phyloP scores from a whole-genome alignment of 495 filamentous ascomycete species.

The Glonium stellatum region DNA sequence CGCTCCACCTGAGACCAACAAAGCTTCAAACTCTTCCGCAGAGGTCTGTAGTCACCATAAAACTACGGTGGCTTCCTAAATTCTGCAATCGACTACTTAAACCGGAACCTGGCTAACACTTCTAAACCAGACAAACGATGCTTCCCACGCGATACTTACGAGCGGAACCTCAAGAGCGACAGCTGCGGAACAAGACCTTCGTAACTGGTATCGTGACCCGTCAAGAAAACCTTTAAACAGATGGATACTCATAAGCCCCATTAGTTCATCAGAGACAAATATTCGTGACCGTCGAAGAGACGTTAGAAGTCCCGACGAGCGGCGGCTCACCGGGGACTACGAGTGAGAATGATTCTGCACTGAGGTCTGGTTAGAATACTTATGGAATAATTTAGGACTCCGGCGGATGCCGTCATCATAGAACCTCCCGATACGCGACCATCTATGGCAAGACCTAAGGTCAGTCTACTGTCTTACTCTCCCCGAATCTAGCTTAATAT shows the following conservation, averaged over 20 bases:
- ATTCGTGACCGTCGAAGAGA: not conserved
- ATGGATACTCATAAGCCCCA: not conserved
- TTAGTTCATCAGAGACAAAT: not conserved
- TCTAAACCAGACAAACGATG: not conserved
- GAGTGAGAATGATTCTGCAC: not conserved
- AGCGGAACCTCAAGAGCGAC: not conserved
- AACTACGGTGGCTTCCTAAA: not conserved
- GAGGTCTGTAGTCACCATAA: not conserved
- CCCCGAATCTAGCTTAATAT: not conserved
- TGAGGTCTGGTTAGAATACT: not conserved
- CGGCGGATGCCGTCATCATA: not conserved
- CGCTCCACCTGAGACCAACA: not conserved
- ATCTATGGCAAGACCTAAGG: not conserved
- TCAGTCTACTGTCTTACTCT: not conserved
- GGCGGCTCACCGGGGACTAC: constrained; percentile 9
- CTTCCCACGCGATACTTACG: not conserved
- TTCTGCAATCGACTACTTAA: not conserved
- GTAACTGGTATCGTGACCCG: not conserved
- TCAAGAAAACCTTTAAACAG: not conserved
- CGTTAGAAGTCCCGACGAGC: constrained; percentile 1
- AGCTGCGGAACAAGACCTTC: not conserved
- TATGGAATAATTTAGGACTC: not conserved
- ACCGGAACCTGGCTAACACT: not conserved
- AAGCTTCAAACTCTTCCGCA: not conserved
- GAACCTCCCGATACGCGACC: not conserved